Conservation (phyloP, 2,329 filamentous ascomycete genomes). For the Coniella lustricola region DNA sequence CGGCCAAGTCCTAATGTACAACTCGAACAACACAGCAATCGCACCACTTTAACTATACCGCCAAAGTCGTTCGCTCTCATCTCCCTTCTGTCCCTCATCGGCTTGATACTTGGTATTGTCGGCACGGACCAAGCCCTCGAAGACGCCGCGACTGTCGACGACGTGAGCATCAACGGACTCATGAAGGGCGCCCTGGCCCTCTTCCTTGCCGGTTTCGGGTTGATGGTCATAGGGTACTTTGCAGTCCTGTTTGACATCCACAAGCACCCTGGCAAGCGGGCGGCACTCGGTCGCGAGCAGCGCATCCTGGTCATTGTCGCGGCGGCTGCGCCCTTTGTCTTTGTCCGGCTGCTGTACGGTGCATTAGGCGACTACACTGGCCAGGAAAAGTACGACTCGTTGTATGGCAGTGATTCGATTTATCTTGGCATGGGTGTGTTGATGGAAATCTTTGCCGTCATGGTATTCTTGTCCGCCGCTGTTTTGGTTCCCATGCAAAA, state of each 20-base stretch:
- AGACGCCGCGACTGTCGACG: neutral
- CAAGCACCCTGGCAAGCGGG: neutral
- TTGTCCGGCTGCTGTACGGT: conserved; percentile 15
- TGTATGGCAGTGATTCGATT: conserved; percentile 15
- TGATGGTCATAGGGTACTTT: conserved; percentile 13
- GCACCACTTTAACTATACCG: neutral
- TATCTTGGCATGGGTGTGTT: conserved; percentile 16
- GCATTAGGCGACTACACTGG: conserved; percentile 14
- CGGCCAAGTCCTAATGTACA: neutral
- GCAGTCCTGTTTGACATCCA: neutral
- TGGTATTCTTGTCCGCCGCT: conserved; percentile 9
- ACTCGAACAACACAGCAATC: neutral
- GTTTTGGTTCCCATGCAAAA: neutral
- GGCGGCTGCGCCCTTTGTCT: conserved; percentile 11
- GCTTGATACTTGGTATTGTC: conserved; percentile 13
- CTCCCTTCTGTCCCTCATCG: conserved; percentile 9
- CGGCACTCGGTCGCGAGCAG: conserved; percentile 7
- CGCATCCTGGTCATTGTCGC: conserved; percentile 13
- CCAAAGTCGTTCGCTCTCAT: conserved; percentile 1
- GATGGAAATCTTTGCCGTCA: conserved; percentile 14
- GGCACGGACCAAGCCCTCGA: conserved; percentile 13
- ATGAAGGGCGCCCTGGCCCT: conserved; percentile 12
- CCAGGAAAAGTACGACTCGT: conserved; percentile 12
- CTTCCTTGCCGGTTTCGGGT: conserved; percentile 13
- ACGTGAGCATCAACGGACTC: conserved; percentile 1